A percentile compares a stretch with the other conserved stretches of the same genome.
Conservation (phyloP, 352 stramenopile genomes). For the Phytophthora parvispora region DNA sequence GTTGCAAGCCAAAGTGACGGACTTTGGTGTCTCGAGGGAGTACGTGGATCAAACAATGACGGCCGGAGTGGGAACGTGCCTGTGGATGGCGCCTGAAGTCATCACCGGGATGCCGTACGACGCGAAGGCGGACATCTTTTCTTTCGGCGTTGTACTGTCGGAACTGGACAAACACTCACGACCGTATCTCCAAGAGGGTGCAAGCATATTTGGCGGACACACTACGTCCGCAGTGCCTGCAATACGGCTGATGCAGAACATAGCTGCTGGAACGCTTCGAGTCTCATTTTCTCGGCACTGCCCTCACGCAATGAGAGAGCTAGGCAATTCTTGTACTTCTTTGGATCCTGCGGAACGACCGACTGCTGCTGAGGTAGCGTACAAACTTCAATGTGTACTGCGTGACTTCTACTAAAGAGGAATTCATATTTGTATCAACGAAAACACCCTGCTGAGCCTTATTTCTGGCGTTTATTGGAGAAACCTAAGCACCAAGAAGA, state of each 20-base stretch:
- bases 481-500: too few relatives aligned
- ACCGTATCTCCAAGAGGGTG: constrained; percentile 5
- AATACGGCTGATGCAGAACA: background rate
- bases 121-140: constrained; percentile 25
- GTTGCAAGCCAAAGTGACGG: constrained; percentile 54
- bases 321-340: background rate
- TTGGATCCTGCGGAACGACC: background rate
- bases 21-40: constrained; percentile 47
- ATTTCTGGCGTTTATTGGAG: background rate
- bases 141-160: constrained; percentile 17
- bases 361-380: background rate
- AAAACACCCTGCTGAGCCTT: background rate
- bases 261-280: background rate
- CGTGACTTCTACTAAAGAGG: background rate
- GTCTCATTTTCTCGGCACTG: background rate
- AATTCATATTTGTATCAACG: too few relatives aligned
- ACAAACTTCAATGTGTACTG: background rate
- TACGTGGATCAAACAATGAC: constrained; percentile 12
- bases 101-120: constrained; percentile 17
- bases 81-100: constrained; percentile 25
- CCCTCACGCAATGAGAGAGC: background rate
- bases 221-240: background rate
- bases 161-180: constrained; percentile 14
- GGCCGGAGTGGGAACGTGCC: constrained; percentile 16
- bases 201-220: background rate